A percentile compares a stretch with the other conserved stretches of the same genome.
Evolutionary conservation across 2,329 filamentous ascomycete species (phyloP).

Genomic region (Colletotrichum endophyticum): DNA sequence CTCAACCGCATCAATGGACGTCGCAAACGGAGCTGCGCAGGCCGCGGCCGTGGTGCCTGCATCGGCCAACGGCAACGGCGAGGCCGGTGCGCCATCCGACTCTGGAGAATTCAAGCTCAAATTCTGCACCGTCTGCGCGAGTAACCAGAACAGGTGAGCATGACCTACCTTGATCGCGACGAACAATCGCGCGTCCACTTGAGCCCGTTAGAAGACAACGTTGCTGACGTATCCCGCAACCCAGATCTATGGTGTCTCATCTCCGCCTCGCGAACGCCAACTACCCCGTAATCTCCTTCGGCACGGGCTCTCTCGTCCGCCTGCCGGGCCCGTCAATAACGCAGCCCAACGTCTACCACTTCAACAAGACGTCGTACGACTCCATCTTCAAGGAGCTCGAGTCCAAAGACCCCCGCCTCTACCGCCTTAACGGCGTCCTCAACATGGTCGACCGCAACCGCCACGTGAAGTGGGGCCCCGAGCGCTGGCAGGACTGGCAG

Average conservation of each 20-base stretch:
- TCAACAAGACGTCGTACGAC: constrained; percentile 96
- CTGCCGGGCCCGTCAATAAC: constrained; percentile 89
- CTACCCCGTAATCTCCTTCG: constrained; percentile 98
- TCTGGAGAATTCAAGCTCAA: constrained; percentile 81
- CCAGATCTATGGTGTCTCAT: constrained; percentile 97
- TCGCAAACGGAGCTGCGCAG: constrained; percentile 38
- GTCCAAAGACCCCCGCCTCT: constrained; percentile 83
- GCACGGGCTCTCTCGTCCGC: constrained; percentile 92
- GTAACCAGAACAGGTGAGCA: constrained; percentile 88
- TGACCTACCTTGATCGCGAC: background rate
- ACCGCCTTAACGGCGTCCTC: constrained; percentile 89
- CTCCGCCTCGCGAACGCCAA: constrained; percentile 83
- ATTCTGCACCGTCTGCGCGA: constrained; percentile 98
- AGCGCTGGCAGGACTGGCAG: constrained; percentile 98
- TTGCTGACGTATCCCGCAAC: background rate
- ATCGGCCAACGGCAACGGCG: constrained; percentile 42
- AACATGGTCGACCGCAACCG: constrained; percentile 96
- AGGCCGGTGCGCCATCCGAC: constrained; percentile 44
- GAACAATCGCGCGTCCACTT: background rate
- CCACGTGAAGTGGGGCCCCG: constrained; percentile 91
- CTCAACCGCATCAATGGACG: constrained; percentile 39
- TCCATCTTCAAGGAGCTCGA: constrained; percentile 93
- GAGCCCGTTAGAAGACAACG: background rate
- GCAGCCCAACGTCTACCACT: constrained; percentile 96
- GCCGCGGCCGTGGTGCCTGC: constrained; percentile 29